Evolutionary conservation across 257 asterid genomes (phyloP).

Genomic region (Primulina huaijiensis): DNA sequence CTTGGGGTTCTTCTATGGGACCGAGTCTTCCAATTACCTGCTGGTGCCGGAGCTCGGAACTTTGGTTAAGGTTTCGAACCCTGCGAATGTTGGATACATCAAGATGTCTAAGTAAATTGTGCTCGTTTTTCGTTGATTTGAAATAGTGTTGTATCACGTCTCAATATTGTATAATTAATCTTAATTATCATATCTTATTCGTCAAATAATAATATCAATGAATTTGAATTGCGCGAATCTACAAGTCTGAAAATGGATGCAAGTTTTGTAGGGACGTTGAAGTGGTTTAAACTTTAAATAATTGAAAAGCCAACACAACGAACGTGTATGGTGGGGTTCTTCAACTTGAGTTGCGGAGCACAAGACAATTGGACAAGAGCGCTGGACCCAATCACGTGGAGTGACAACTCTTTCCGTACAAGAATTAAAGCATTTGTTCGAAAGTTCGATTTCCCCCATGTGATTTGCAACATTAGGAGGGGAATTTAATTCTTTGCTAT

Average conservation of each 20-base stretch:
- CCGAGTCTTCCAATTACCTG: conserved; percentile 33
- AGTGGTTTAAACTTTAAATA: conserved; percentile 24
- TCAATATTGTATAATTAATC: no score
- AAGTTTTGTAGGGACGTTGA: not conserved
- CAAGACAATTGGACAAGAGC: conserved; percentile 39
- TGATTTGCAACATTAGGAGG: conserved; percentile 13
- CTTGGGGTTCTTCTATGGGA: conserved; percentile 37
- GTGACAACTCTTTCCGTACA: conserved; percentile 35
- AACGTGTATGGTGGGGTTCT: conserved; percentile 36
- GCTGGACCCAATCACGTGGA: conserved; percentile 62
- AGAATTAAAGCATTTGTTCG: conserved; percentile 30
- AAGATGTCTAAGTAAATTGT: conserved; percentile 26
- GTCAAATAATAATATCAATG: no score
- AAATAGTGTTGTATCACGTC: no score
- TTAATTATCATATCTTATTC: no score
- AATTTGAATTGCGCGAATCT: no score
- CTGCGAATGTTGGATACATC: conserved; percentile 32
- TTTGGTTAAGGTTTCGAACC: conserved; percentile 24
- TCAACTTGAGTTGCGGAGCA: conserved; percentile 25
- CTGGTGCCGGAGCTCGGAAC: conserved; percentile 35
- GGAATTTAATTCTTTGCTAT: conserved; percentile 4
- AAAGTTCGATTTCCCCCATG: conserved; percentile 23
- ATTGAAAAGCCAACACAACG: conserved; percentile 34
- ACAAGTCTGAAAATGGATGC: not conserved
- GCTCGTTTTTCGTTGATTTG: no score